Evolutionary conservation across 2,329 filamentous ascomycete genomes (phyloP), one percentile per base, ranked within the genome.

Genomic region (Leptographium galeiforme): DNA sequence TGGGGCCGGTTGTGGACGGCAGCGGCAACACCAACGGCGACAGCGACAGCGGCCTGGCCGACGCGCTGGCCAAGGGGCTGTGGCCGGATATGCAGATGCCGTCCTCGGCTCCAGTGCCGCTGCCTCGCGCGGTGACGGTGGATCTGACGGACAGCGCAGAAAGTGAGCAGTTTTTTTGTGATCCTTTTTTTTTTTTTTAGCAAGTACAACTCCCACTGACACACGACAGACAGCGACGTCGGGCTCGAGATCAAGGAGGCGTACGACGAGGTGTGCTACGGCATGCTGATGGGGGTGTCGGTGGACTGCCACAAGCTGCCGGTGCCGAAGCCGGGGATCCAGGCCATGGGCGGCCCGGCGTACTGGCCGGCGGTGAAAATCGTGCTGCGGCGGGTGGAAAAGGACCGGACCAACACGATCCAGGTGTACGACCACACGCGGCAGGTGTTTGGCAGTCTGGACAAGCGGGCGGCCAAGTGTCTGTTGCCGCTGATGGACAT

Each of bases 341-440:
- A 79, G 55, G 71, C 76, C 19, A 70, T 85, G 11, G 81, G 79
- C 59, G 71, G 77, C 45, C 68, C 78, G 52, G 65, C 65, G 45
- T 78, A 81, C 58, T 89, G 85, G 78, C 87, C 89, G 2, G 72
- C 78, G 14, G 85, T 93, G 61, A 90, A 85, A 63, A 77, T 95
- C 36, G 72, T 81, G 1, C 73, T 93, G 46, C 79, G 78, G 56
- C 74, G 85, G 44, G 72, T 74, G 52, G 69, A 72, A 4, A 76
- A 76, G 25, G 77, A 81, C 45, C 68, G 67, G 48, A 74, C 75
- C 13, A 72, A 77, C 45, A 75, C 74, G 18, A 89, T 96, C 50
- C 75, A 85, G 53, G 84, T 89, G 11, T 77, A 81, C 41, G 91
- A 97, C 63, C 76, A 84, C 57, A 82, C 80, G 1, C 77, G 81